phyloP scores from a whole-genome alignment of 2,329 filamentous ascomycete species.

The Aspergillus proliferans region DNA sequence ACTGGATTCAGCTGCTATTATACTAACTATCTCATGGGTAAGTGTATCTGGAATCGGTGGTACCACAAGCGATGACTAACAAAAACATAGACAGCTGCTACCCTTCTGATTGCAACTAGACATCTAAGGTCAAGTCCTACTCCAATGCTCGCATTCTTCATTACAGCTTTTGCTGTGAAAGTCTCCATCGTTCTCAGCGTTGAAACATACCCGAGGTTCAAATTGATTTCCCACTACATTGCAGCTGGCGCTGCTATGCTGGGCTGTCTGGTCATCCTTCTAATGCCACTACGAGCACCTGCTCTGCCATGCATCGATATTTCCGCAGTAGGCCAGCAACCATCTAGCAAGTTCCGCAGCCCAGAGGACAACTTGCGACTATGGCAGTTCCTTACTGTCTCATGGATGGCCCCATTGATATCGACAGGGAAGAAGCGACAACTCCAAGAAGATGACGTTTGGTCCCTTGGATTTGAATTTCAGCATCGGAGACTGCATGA shows the following conservation, averaged over 20 bases:
- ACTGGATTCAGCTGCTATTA: conserved; percentile 11
- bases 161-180: conserved; percentile 27
- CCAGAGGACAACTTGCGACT: conserved; percentile 74
- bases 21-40: conserved; percentile 34
- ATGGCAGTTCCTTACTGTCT: conserved; percentile 79
- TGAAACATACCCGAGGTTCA: conserved; percentile 3
- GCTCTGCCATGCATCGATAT: conserved; percentile 51
- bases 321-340: conserved; percentile 49
- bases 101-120: conserved; percentile 30
- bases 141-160: conserved; percentile 32
- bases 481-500: conserved; percentile 71
- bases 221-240: conserved; percentile 18
- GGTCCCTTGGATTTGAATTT: conserved; percentile 72
- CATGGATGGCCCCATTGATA: conserved; percentile 74
- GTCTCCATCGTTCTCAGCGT: conserved; percentile 25
- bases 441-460: conserved; percentile 73
- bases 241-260: conserved; percentile 38
- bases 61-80: conserved; percentile 11
- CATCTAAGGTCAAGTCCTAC: conserved; percentile 39
- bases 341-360: conserved; percentile 57
- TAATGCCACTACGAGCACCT: conserved; percentile 65
- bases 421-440: conserved; percentile 57
- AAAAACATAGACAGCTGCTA: conserved; percentile 26
- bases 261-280: conserved; percentile 51
- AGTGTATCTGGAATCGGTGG: conserved; percentile 15